These are phyloP conservation scores for Catenaria anguillulae DNA, from an alignment of 371 early-diverging fungal species.

Conservation along the genomic window DNA sequence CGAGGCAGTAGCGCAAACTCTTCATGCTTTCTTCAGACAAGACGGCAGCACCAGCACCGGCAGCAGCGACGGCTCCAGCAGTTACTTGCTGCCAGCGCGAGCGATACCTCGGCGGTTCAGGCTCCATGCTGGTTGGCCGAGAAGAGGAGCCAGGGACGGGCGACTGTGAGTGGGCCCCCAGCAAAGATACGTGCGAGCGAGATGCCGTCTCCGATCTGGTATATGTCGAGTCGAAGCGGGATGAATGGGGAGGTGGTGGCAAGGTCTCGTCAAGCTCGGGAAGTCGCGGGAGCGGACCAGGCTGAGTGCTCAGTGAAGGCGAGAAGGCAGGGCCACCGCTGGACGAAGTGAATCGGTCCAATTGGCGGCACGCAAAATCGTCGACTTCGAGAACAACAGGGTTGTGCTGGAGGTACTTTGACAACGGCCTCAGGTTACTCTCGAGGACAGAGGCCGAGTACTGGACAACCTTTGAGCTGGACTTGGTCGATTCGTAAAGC, in stretches of 20 bases:
- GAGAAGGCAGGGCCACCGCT: too few relatives aligned
- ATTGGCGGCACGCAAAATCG: slow-evolving; percentile 54
- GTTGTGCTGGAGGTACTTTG: not conserved
- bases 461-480: slow-evolving; percentile 50
- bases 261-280: too few relatives aligned
- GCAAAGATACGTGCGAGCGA: not conserved
- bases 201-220: too few relatives aligned
- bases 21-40: slow-evolving; percentile 65
- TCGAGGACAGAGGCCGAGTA: slow-evolving; percentile 11
- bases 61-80: slow-evolving; percentile 28
- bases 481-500: slow-evolving; percentile 59
- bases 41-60: slow-evolving; percentile 53
- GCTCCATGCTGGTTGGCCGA: too few relatives aligned
- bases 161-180: too few relatives aligned
- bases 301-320: too few relatives aligned
- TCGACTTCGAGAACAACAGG: slow-evolving; percentile 37
- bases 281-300: too few relatives aligned
- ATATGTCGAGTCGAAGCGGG: too few relatives aligned
- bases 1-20: slow-evolving; percentile 57
- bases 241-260: too few relatives aligned
- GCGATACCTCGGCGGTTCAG: not conserved
- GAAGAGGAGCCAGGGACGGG: too few relatives aligned
- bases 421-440: slow-evolving; percentile 2
- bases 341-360: slow-evolving; percentile 28
- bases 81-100: slow-evolving; percentile 56